These are phyloP conservation scores for Agrocybe pediades DNA, from an alignment of 768 basidiomycete genomes.

Conservation along the genomic window DNA sequence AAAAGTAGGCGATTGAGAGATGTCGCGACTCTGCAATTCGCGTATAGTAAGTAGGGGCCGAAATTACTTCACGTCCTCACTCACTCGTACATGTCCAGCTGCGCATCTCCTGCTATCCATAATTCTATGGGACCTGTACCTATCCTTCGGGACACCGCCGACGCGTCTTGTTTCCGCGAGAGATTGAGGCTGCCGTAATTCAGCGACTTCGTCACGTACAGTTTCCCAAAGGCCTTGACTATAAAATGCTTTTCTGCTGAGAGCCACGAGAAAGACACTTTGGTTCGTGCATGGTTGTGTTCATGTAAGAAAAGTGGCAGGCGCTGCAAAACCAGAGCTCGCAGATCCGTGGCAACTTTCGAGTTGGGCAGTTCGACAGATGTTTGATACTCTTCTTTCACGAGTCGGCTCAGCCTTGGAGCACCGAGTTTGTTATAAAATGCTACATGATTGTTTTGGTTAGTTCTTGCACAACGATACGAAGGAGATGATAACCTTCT, in stretches of 20 bases:
- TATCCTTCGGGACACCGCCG: conserved; percentile 64
- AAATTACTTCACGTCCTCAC: conserved; percentile 28
- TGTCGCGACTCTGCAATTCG: conserved; percentile 69
- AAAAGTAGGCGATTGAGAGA: conserved; percentile 82
- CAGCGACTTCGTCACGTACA: conserved; percentile 64
- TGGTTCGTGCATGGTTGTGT: conserved; percentile 67
- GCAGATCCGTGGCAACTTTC: conserved; percentile 51
- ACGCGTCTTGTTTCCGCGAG: conserved; percentile 65
- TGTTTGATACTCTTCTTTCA: conserved; percentile 77
- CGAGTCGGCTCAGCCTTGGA: conserved; percentile 65
- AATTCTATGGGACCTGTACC: conserved; percentile 66
- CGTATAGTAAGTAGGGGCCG: background rate
- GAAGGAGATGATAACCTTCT: conserved; percentile 56
- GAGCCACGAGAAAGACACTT: conserved; percentile 68
- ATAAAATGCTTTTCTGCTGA: conserved; percentile 63
- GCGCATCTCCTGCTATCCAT: conserved; percentile 73
- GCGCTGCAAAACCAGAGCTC: conserved; percentile 73
- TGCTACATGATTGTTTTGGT: conserved; percentile 32
- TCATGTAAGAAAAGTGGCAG: conserved; percentile 92
- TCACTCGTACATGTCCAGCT: conserved; percentile 92
- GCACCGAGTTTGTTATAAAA: conserved; percentile 84
- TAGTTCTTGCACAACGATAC: background rate
- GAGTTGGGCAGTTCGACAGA: conserved; percentile 51
- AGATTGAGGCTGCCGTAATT: conserved; percentile 49
- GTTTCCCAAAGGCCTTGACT: conserved; percentile 67